Base-by-base conservation (phyloP, 495 filamentous ascomycete genomes). In the Neurospora intermedia region DNA sequence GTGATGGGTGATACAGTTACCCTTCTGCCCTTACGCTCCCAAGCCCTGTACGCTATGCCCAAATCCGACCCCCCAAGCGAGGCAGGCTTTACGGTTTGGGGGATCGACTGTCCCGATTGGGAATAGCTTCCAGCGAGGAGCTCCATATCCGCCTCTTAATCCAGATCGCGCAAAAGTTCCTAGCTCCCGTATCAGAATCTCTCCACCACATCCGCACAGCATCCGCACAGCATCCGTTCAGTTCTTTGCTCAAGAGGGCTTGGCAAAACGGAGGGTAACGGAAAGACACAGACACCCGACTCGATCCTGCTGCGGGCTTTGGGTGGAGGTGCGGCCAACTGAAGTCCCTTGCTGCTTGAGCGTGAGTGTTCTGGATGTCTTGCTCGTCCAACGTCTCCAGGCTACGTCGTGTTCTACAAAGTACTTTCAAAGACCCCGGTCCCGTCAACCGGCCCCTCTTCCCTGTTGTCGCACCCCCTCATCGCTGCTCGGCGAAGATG, bases 391-490 rank as follows among this genome's bases (percentile, higher is more conserved):
- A 74, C 73, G 54, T 62, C 27, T 62, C 46, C 46, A 27, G 48
- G 48, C 48, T 27, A 20, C 48, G n/a, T 43, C 27, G 69, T 74
- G 75, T 72, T 40, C 70, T 73, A 71, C 45, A 42, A 72, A 73
- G 78, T 73, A 79, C 76, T 75, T 75, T 76, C 71, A 66, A 66
- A 71, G 70, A 75, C 73, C 77, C 73, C 40, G 72, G 70, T 75
- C 76, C 71, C 71, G 71, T 73, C 73, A 73, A 79, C 77, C 78
- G 75, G 76, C 54, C 54, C 54, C 54, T 66, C 54, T 66, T 66
- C 54, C 54, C 7, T 76, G 73, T 74, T 66, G 77, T 78, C 62
- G 73, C 75, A 74, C 74, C 69, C 73, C 75, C 74, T 59, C 46
- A 70, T 48, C 72, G 38, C 74, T 75, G 59, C 74, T 62, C 77